These are phyloP conservation scores for Fusarium sambucinum DNA, from an alignment of 2,329 filamentous ascomycete genomes.

Conservation along the genomic window DNA sequence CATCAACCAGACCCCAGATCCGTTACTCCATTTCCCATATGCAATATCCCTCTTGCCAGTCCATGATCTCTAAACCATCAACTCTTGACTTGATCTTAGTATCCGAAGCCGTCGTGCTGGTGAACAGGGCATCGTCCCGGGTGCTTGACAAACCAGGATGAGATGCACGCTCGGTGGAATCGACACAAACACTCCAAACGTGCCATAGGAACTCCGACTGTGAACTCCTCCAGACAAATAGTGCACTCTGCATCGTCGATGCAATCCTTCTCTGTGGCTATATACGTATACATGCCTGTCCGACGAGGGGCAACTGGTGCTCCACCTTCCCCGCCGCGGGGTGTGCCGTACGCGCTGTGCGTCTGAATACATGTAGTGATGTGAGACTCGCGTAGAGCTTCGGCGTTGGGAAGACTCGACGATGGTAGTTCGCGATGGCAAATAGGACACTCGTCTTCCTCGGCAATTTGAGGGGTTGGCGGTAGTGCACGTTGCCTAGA, in stretches of 20 bases:
- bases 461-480: conserved; percentile 66
- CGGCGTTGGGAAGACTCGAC: conserved; percentile 64
- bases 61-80: neutral
- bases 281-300: conserved; percentile 73
- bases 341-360: conserved; percentile 64
- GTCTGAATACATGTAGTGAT: conserved; percentile 68
- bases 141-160: conserved; percentile 71
- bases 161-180: conserved; percentile 72
- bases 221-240: conserved; percentile 75
- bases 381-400: conserved; percentile 68
- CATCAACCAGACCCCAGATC: conserved; percentile 14
- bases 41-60: conserved; percentile 21
- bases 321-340: conserved; percentile 46
- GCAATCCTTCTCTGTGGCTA: conserved; percentile 75
- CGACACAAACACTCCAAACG: conserved; percentile 74
- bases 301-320: conserved; percentile 56
- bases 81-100: conserved; percentile 47
- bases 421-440: conserved; percentile 79
- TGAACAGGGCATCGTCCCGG: conserved; percentile 75
- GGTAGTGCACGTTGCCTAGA: conserved; percentile 56
- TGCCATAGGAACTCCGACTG: conserved; percentile 72
- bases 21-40: conserved; percentile 41
- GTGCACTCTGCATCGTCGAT: conserved; percentile 76
- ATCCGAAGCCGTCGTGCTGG: conserved; percentile 72
- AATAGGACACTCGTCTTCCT: conserved; percentile 84